A percentile compares a stretch with the other conserved stretches of the same genome.
Evolutionary conservation across 768 basidiomycete species (phyloP).

Genomic region (Thelephora ganbajun): DNA sequence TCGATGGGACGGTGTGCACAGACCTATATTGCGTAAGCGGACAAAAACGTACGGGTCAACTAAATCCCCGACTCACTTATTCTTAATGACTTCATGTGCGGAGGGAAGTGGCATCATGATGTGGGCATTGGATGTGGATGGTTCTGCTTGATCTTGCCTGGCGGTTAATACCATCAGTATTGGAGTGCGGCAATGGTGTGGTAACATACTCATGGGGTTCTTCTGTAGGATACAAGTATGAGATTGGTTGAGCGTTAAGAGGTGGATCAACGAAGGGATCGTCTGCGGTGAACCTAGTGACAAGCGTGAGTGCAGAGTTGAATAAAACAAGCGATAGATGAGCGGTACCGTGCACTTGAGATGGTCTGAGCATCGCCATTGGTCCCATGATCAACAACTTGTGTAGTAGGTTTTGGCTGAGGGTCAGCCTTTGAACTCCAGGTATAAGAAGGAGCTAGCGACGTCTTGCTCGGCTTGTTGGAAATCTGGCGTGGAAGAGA

Average conservation of each 20-base stretch:
- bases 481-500: constrained; percentile 4
- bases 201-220: constrained; percentile 19
- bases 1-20: constrained; percentile 8
- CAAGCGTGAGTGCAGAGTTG: not conserved
- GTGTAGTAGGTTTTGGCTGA: not conserved
- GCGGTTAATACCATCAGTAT: not conserved
- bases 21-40: constrained; percentile 3
- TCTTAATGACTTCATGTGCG: constrained; percentile 25
- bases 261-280: constrained; percentile 17
- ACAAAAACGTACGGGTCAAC: constrained; percentile 16
- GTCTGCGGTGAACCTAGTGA: constrained; percentile 8
- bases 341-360: constrained; percentile 12
- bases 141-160: not conserved
- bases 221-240: constrained; percentile 15
- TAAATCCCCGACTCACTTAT: constrained; percentile 12
- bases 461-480: constrained; percentile 12
- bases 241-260: constrained; percentile 4
- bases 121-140: constrained; percentile 9
- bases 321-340: not conserved
- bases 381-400: not conserved
- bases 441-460: constrained; percentile 15
- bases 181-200: not conserved
- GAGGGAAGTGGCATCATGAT: constrained; percentile 31
- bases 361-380: not conserved
- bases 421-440: not conserved